Conservation (phyloP, 1,284 basidiomycete genomes). For the Naganishia cerealis region DNA sequence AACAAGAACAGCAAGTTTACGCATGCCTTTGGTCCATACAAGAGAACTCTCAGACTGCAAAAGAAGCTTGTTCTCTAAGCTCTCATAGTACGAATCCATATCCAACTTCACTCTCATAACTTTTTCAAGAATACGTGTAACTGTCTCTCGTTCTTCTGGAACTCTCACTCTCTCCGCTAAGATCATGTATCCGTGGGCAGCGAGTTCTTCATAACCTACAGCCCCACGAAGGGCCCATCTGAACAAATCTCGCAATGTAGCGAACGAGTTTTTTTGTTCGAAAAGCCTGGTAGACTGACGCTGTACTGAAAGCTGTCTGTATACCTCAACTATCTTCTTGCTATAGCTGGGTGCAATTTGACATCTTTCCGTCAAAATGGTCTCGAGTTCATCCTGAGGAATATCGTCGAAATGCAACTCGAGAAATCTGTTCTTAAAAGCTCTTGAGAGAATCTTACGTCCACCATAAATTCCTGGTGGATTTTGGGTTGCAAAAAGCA, state of each 20-base stretch:
- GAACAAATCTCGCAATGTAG: constrained; percentile 94
- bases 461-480: constrained; percentile 95
- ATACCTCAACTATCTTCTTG: constrained; percentile 85
- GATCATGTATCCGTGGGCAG: constrained; percentile 96
- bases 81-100: too few relatives aligned
- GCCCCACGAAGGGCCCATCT: constrained; percentile 92
- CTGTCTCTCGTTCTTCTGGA: constrained; percentile 79
- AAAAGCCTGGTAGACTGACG: constrained; percentile 89
- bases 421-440: constrained; percentile 95
- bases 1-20: constrained; percentile 79
- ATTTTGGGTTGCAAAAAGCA: constrained; percentile 98
- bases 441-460: constrained; percentile 89
- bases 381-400: constrained; percentile 87
- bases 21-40: constrained; percentile 93
- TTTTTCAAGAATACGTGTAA: constrained; percentile 88
- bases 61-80: constrained; percentile 67
- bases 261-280: constrained; percentile 95
- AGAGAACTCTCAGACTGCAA: constrained; percentile 67
- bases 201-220: constrained; percentile 85
- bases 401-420: constrained; percentile 99
- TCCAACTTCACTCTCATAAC: constrained; percentile 87
- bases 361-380: constrained; percentile 84
- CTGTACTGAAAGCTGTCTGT: constrained; percentile 87
- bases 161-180: constrained; percentile 86
- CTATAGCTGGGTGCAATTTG: constrained; percentile 90